Conservation (phyloP, 2,329 filamentous ascomycete genomes). For the Fusarium phyllophilum region DNA sequence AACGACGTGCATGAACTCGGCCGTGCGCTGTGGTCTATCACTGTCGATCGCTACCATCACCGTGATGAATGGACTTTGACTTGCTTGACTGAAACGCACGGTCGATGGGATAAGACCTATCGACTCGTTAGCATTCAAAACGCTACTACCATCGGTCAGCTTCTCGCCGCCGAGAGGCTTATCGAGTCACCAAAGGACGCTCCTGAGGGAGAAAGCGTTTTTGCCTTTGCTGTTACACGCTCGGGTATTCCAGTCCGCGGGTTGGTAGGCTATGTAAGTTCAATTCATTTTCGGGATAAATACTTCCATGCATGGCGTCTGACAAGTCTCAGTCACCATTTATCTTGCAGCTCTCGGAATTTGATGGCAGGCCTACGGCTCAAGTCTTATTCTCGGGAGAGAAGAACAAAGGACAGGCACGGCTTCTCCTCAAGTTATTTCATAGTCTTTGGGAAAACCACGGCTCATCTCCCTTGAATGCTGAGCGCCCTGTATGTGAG, state of each 20-base stretch:
- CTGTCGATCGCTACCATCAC: slow-evolving; percentile 8
- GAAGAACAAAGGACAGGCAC: background rate
- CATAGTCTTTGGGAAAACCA: background rate
- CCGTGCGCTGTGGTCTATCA: slow-evolving; percentile 14
- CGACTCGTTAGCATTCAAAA: background rate
- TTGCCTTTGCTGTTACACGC: background rate
- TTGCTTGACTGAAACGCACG: slow-evolving; percentile 2
- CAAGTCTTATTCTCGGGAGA: background rate
- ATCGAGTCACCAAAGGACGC: background rate
- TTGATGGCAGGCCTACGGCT: background rate
- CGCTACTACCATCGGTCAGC: background rate
- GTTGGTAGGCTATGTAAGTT: background rate
- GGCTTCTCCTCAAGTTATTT: background rate
- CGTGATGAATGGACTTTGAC: slow-evolving; percentile 16
- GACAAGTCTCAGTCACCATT: background rate
- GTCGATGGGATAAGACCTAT: background rate
- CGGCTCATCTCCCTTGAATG: background rate
- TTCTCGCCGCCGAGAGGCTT: background rate
- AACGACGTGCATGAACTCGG: slow-evolving; percentile 10
- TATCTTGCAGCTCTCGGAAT: background rate
- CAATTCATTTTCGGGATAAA: too few species aligned
- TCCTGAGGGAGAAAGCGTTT: background rate
- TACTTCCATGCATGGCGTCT: background rate
- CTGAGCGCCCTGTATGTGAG: background rate
- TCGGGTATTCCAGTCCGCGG: background rate